Percentiles rank a stretch among this genome's conserved stretches.
Evolutionary conservation across 306 rosid species (phyloP).

Genomic region (Prinsepia uniflora): DNA sequence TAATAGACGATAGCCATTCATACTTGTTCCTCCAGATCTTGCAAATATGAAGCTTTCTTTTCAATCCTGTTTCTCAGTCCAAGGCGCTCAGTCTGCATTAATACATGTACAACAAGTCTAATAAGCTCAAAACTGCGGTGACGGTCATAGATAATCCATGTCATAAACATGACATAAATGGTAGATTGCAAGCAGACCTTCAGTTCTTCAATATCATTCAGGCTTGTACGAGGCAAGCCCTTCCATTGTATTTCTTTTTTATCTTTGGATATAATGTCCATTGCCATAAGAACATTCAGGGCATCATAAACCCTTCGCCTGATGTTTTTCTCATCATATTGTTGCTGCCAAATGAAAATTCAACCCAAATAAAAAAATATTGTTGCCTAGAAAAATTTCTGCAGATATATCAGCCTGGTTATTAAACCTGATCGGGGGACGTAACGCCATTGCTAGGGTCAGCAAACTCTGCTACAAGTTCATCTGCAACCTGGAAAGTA

Average conservation of each 20-base stretch:
- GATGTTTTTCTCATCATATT: constrained; percentile 93
- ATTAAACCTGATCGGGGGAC: constrained; percentile 85
- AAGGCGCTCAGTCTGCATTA: constrained; percentile 69
- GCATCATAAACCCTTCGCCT: constrained; percentile 98
- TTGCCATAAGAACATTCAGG: constrained; percentile 96
- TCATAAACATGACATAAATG: constrained; percentile 15
- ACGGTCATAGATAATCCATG: constrained; percentile 2
- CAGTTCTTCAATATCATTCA: constrained; percentile 82
- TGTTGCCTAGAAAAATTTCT: constrained; percentile 1
- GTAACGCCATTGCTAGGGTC: constrained; percentile 63
- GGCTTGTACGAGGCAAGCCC: constrained; percentile 92
- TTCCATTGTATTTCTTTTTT: constrained; percentile 98
- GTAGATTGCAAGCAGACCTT: constrained; percentile 50
- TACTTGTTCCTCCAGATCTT: constrained; percentile 95
- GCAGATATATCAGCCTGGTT: constrained; percentile 8
- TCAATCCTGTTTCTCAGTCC: constrained; percentile 73
- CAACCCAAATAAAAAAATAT: constrained; percentile 6
- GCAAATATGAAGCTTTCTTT: constrained; percentile 89
- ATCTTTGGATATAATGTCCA: constrained; percentile 98
- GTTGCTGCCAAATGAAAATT: constrained; percentile 64
- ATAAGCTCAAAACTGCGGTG: constrained; percentile 13
- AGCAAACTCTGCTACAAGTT: constrained; percentile 91
- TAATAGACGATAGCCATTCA: constrained; percentile 18
- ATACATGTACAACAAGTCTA: constrained; percentile 19
- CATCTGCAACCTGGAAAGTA: constrained; percentile 85